Base-by-base conservation (phyloP, 768 basidiomycete species). In the Lactifluus rugatus region DNA sequence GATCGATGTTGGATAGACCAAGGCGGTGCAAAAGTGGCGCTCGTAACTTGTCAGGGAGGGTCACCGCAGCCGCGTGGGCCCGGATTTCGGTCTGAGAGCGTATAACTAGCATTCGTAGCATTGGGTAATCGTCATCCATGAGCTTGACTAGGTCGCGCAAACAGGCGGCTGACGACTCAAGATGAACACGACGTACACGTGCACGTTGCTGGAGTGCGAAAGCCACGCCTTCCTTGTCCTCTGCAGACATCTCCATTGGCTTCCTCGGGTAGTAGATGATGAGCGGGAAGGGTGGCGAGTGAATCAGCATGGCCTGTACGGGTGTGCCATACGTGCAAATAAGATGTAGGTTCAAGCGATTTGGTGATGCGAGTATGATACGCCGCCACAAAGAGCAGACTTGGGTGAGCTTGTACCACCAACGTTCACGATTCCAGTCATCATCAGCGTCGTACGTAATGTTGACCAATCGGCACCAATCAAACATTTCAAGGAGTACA, bases 331-430 rank as follows among this genome's bases (percentile, higher is more conserved):
- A 37, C 5, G 42, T 46, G 49, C 48, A 57, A 37, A 57, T 42
- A 6, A 57, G 50, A 25, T 44, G 42, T 10, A 57, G 49, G 9
- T 57, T 19, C 26, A 57, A 44, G 50, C n/a, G 25, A 10, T 25
- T 28, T 5, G 56, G 42, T 6, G 17, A 51, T 26, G 41, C 5
- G 42, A 51, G 42, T 21, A 57, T 46, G 42, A 57, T 16, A 17
- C n/a, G 11, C 6, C 56, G 31, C 56, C 56, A 57, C n/a, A 3
- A 4, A 17, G 2, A 32, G n/a, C 49, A 57, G 10, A 52, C 49
- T 23, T 57, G 49, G 13, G 45, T 37, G 34, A 45, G 44, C 26
- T 34, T 57, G 44, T 57, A 57, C 56, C 56, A 57, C 56, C 56
- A 57, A 5, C 56, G 49, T 16, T 57, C 50, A 9, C 34, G 17